Evolutionary conservation across 208 protist species (phyloP).

Genomic region (Acanthamoeba polyphaga): DNA sequence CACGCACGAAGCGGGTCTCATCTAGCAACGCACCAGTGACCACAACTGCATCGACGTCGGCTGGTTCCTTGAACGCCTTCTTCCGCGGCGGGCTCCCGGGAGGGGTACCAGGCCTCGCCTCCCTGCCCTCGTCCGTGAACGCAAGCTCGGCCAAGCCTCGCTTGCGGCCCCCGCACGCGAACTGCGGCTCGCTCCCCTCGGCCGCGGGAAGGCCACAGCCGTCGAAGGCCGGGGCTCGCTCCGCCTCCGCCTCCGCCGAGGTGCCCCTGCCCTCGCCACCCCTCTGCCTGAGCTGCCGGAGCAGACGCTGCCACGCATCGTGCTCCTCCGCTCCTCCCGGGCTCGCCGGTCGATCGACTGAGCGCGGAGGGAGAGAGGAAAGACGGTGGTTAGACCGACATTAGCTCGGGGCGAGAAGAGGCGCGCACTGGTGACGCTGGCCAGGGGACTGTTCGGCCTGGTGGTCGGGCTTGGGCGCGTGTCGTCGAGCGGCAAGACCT

Average conservation of each 20-base stretch:
- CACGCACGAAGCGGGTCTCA: background rate
- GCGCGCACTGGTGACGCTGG: no score
- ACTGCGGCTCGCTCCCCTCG: background rate
- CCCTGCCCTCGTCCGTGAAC: background rate
- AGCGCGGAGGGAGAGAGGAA: no score
- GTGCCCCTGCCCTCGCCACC: no score
- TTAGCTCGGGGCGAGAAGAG: no score
- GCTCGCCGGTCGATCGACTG: background rate
- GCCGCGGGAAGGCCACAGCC: background rate
- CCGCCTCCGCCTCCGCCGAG: background rate
- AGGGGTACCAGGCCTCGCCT: background rate
- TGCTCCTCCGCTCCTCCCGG: background rate
- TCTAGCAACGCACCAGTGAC: background rate
- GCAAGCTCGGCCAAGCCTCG: background rate
- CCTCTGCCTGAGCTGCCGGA: background rate
- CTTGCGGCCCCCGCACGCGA: background rate
- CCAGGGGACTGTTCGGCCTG: no score
- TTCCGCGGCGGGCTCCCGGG: background rate
- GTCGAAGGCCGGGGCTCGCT: background rate
- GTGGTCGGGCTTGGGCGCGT: no score
- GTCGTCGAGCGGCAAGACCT: no score
- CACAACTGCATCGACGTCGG: no score
- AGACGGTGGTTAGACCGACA: no score
- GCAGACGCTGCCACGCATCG: background rate
- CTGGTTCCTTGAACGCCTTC: background rate